Evolutionary conservation across 1,284 basidiomycete species (phyloP).

Genomic region (Takashimella tepidaria): DNA sequence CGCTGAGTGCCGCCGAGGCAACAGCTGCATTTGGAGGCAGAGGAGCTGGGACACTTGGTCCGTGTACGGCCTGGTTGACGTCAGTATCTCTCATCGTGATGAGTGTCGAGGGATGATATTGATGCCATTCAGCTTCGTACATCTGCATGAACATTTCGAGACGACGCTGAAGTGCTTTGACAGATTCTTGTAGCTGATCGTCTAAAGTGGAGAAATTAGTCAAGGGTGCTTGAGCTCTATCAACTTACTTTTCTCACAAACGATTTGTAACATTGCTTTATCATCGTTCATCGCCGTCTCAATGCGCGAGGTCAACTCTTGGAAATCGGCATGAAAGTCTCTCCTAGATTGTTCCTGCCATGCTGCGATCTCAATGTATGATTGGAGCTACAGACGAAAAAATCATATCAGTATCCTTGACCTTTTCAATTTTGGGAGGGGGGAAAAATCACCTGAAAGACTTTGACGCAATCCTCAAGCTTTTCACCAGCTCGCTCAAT

Average conservation of each 20-base stretch:
- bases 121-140: slow-evolving; percentile 9
- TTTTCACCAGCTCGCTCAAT: slow-evolving; percentile 52
- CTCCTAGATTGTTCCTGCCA: slow-evolving; percentile 22
- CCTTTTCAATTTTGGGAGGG: too few relatives aligned
- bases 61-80: not conserved
- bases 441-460: slow-evolving; percentile 51
- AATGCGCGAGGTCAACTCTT: slow-evolving; percentile 58
- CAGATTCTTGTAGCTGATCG: slow-evolving; percentile 69
- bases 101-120: slow-evolving; percentile 11
- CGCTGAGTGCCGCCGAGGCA: too few relatives aligned
- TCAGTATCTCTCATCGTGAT: not conserved
- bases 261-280: slow-evolving; percentile 58
- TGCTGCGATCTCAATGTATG: slow-evolving; percentile 19
- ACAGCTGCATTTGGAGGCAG: too few relatives aligned
- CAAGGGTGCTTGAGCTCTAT: not conserved
- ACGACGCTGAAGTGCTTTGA: slow-evolving; percentile 67
- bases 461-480: slow-evolving; percentile 55
- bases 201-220: slow-evolving; percentile 47
- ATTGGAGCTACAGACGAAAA: slow-evolving; percentile 18
- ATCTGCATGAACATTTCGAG: slow-evolving; percentile 49
- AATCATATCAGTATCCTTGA: not conserved
- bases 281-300: slow-evolving; percentile 58
- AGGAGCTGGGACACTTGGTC: not conserved
- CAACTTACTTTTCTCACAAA: slow-evolving; percentile 36
- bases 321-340: slow-evolving; percentile 58